These are phyloP conservation scores for Panaeolus papilionaceus DNA, from an alignment of 768 basidiomycete species.

Conservation along the genomic window DNA sequence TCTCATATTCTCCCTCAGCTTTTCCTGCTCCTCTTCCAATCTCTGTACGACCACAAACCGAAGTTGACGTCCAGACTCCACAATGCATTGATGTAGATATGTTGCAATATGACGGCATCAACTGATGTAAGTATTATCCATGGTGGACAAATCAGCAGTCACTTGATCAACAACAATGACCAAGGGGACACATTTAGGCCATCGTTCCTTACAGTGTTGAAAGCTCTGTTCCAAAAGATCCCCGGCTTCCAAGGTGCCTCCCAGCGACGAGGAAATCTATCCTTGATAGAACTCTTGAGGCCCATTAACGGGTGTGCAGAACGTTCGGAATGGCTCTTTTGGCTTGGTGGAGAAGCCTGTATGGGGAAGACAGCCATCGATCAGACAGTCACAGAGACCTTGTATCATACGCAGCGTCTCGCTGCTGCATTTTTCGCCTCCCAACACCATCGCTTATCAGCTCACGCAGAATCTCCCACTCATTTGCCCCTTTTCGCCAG, in stretches of 20 bases:
- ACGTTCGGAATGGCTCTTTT: not conserved
- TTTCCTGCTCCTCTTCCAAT: no score
- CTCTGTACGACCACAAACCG: no score
- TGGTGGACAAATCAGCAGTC: not conserved
- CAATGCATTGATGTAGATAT: no score
- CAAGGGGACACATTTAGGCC: not conserved
- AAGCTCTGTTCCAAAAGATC: no score
- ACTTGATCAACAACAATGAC: not conserved
- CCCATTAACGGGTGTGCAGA: no score
- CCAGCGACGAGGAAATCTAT: not conserved
- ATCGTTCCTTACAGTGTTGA: no score
- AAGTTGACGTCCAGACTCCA: no score
- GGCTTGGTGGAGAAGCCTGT: not conserved
- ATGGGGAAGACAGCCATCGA: not conserved
- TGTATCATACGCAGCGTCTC: not conserved
- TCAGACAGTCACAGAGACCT: not conserved
- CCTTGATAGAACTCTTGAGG: not conserved
- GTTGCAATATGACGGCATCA: no score
- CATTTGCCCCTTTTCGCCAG: not conserved
- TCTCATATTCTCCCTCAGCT: no score
- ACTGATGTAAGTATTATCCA: not conserved
- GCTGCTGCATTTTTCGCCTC: not conserved
- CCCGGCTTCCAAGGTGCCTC: no score
- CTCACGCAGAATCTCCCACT: not conserved
- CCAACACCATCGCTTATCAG: constrained; percentile 4